Evolutionary conservation across 805 yeast species (phyloP).

Genomic region (Candida hungchunana): DNA sequence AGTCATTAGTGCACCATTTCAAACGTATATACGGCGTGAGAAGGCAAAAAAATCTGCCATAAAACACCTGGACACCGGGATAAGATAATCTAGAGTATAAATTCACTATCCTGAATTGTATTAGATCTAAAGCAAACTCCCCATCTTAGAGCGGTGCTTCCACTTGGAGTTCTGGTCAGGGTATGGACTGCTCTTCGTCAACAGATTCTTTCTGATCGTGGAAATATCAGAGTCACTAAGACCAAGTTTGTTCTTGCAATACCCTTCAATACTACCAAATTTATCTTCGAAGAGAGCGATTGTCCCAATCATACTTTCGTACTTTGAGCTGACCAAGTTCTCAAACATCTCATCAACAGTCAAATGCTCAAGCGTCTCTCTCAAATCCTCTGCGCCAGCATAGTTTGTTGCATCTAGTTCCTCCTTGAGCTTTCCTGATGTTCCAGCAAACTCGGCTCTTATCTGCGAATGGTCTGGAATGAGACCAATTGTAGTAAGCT

Average conservation of each 20-base stretch:
- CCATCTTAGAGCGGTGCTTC: slow-evolving; percentile 19
- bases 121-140: slow-evolving; percentile 1
- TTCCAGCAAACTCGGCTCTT: slow-evolving; percentile 23
- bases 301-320: slow-evolving; percentile 66
- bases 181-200: slow-evolving; percentile 17
- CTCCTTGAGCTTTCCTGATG: slow-evolving; percentile 9
- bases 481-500: slow-evolving; percentile 64
- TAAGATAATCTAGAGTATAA: too few species aligned
- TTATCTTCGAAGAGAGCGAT: slow-evolving; percentile 45
- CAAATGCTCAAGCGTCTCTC: slow-evolving; percentile 10
- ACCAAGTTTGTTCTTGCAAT: slow-evolving; percentile 40
- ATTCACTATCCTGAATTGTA: too few species aligned
- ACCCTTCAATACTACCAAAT: slow-evolving; percentile 53
- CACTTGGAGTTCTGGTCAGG: slow-evolving; percentile 20
- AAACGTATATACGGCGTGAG: too few species aligned
- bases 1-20: too few species aligned
- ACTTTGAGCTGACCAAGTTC: slow-evolving; percentile 57
- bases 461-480: slow-evolving; percentile 35
- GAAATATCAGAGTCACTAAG: slow-evolving; percentile 42
- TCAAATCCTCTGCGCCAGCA: slow-evolving; percentile 4
- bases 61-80: too few species aligned
- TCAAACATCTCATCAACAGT: slow-evolving; percentile 46
- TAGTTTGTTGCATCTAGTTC: slow-evolving; percentile 9
- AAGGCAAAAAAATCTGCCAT: too few species aligned
- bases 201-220: slow-evolving; percentile 31